A percentile compares a stretch with the other conserved stretches of the same genome.
phyloP scores from a whole-genome alignment of 2,329 filamentous ascomycete genomes.

The Fusarium nanum region DNA sequence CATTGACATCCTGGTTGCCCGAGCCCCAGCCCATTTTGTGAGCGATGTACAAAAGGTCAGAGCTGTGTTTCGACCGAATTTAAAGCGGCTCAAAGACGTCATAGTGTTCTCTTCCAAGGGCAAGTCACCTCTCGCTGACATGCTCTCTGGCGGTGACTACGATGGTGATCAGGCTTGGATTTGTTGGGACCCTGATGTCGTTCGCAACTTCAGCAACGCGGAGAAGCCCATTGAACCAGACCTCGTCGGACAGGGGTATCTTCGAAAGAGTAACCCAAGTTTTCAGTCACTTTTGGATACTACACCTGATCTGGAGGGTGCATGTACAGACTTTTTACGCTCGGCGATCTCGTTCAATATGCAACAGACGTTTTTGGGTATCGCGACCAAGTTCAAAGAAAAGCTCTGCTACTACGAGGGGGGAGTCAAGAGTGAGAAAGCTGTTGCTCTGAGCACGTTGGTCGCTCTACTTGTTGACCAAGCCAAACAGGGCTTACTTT shows the following conservation, averaged over 20 bases:
- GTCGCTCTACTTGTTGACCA: conserved; percentile 68
- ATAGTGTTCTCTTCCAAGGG: conserved; percentile 79
- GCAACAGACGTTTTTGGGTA: conserved; percentile 68
- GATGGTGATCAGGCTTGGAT: conserved; percentile 84
- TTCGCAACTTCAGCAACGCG: conserved; percentile 74
- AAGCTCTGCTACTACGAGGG: conserved; percentile 69
- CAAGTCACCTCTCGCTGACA: conserved; percentile 71
- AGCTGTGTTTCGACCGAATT: conserved; percentile 66
- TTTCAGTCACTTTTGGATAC: conserved; percentile 58
- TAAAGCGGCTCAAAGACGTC: conserved; percentile 79
- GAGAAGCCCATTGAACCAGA: conserved; percentile 50
- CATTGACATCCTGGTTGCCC: conserved; percentile 72
- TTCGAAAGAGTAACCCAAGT: conserved; percentile 61
- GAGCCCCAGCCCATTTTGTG: conserved; percentile 75
- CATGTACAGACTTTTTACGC: conserved; percentile 60
- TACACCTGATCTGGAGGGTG: conserved; percentile 46
- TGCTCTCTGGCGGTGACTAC: conserved; percentile 83
- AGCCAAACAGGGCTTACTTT: conserved; percentile 65
- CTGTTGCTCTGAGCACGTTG: conserved; percentile 63
- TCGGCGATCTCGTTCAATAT: conserved; percentile 69
- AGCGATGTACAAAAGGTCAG: conserved; percentile 79
- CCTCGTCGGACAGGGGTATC: conserved; percentile 58
- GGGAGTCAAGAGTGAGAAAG: conserved; percentile 58
- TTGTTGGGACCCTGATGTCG: conserved; percentile 76
- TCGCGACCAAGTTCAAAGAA: conserved; percentile 73